phyloP scores from a whole-genome alignment of 495 filamentous ascomycete species.

The Oidiodendron maius region DNA sequence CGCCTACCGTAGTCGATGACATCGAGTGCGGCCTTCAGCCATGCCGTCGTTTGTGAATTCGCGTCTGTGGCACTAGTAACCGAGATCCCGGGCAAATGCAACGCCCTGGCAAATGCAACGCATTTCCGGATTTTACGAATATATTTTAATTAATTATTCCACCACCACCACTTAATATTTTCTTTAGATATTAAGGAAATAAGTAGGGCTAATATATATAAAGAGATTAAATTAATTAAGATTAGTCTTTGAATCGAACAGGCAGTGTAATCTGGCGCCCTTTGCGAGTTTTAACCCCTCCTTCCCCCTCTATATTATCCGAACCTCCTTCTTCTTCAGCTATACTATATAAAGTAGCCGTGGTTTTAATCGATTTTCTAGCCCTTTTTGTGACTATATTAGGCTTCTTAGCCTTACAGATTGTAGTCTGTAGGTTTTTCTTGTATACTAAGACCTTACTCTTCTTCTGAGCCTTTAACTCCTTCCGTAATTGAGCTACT shows the following conservation, averaged over 20 bases:
- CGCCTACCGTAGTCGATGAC: no score
- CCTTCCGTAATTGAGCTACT: neutral
- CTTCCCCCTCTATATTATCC: neutral
- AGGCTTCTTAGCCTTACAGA: conserved; percentile 4
- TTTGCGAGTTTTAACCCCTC: neutral
- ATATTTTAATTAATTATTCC: no score
- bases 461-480: neutral
- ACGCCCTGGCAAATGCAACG: no score
- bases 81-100: no score
- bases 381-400: neutral
- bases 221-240: no score
- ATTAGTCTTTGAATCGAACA: neutral
- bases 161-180: no score
- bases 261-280: neutral
- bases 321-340: neutral
- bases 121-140: no score
- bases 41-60: no score
- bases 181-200: no score
- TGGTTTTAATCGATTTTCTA: neutral
- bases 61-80: no score
- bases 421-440: neutral
- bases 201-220: no score
- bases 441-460: neutral
- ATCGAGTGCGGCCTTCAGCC: no score
- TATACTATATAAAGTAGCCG: neutral